Evolutionary conservation across 2,329 filamentous ascomycete species (phyloP).

Genomic region (Claviceps pazoutovae): DNA sequence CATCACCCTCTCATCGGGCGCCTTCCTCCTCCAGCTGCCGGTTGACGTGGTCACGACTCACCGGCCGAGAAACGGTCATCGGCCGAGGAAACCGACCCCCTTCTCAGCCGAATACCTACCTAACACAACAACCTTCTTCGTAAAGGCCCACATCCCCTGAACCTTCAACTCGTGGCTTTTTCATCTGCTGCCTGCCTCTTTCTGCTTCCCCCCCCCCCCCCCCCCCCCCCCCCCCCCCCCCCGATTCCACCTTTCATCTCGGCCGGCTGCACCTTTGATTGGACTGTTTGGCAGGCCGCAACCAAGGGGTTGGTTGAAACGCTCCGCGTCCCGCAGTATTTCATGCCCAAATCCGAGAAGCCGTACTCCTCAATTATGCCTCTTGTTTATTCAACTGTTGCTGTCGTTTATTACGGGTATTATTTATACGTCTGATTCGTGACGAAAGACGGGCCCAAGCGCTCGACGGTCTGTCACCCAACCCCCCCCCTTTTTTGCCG

Average conservation of each 20-base stretch:
- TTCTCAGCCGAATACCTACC: too few relatives aligned
- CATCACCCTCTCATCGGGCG: background rate
- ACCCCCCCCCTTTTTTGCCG: background rate
- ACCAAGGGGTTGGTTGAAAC: background rate
- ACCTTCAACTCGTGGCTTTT: too few relatives aligned
- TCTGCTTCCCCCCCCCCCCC: background rate
- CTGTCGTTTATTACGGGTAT: too few relatives aligned
- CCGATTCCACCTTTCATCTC: background rate
- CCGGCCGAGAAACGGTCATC: background rate
- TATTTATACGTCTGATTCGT: too few relatives aligned
- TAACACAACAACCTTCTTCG: too few relatives aligned
- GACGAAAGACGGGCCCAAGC: background rate
- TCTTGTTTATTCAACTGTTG: too few relatives aligned
- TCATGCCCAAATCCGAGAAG: too few relatives aligned
- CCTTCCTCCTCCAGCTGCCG: background rate
- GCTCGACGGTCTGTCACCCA: background rate
- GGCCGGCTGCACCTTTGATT: slow-evolving; percentile 3
- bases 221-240: background rate
- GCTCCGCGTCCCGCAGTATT: background rate
- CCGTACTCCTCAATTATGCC: too few relatives aligned
- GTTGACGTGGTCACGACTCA: background rate
- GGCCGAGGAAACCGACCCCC: too few relatives aligned
- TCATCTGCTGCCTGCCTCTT: background rate
- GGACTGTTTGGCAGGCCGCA: background rate
- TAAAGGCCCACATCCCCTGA: too few relatives aligned